phyloP scores from a whole-genome alignment of 2,329 filamentous ascomycete genomes.

The Epichloe coenophiala region DNA sequence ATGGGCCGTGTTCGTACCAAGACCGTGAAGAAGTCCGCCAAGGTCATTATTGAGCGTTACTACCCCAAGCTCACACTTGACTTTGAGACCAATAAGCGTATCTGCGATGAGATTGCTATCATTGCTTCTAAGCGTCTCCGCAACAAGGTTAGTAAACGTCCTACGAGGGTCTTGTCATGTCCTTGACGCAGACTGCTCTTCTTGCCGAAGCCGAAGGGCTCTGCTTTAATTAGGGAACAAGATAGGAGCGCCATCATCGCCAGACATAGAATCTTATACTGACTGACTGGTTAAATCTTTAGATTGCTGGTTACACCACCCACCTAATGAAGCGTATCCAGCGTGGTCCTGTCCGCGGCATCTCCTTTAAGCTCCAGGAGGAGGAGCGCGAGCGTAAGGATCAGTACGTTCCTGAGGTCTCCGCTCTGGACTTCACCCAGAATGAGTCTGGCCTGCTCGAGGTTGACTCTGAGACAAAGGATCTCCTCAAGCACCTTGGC shows the following conservation, averaged over 20 bases:
- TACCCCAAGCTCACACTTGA: constrained; percentile 97
- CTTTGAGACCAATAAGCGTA: constrained; percentile 99
- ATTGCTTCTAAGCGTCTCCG: constrained; percentile 97
- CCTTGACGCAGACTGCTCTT: background rate
- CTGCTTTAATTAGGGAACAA: too few relatives aligned
- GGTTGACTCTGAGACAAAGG: constrained; percentile 95
- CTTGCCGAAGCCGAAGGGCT: too few relatives aligned
- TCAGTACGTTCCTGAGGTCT: constrained; percentile 99
- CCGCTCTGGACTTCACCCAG: constrained; percentile 95
- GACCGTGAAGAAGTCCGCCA: constrained; percentile 69
- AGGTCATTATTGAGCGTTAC: constrained; percentile 99
- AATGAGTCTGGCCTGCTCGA: constrained; percentile 89
- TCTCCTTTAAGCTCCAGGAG: constrained; percentile 99
- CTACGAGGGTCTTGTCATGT: background rate
- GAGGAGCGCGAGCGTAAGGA: constrained; percentile 99
- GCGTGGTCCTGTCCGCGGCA: constrained; percentile 96
- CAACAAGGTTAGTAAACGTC: constrained; percentile 68
- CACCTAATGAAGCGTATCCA: constrained; percentile 99
- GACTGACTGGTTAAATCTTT: constrained; percentile 2
- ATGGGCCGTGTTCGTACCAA: constrained; percentile 61
- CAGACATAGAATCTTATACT: background rate
- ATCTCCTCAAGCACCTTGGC: constrained; percentile 95
- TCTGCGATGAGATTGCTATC: constrained; percentile 99
- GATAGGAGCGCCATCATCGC: background rate
- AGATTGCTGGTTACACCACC: constrained; percentile 98